Evolutionary conservation across 2,329 filamentous ascomycete genomes (phyloP).

Genomic region (Elsinoe ampelina): DNA sequence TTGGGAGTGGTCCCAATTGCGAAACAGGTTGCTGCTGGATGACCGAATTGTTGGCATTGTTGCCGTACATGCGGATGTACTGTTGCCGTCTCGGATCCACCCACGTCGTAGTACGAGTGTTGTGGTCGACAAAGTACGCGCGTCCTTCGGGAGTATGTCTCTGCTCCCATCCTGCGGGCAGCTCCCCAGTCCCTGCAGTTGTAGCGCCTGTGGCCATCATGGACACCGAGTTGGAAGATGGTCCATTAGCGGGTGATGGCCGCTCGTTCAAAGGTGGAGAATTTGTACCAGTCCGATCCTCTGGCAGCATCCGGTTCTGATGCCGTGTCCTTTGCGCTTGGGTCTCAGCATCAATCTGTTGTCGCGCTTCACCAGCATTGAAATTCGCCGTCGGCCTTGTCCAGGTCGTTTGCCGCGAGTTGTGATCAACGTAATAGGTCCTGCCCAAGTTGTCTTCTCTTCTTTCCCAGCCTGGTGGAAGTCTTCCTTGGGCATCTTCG

Average conservation of each 20-base stretch:
- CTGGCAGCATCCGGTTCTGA: conserved; percentile 89
- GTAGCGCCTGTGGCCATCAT: conserved; percentile 96
- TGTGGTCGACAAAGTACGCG: conserved; percentile 96
- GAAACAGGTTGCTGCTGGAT: conserved; percentile 98
- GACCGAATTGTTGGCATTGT: conserved; percentile 69
- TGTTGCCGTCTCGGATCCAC: conserved; percentile 94
- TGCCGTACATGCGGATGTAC: conserved; percentile 96
- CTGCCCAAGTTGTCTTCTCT: conserved; percentile 89
- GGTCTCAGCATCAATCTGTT: conserved; percentile 78
- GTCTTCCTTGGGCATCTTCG: conserved; percentile 85
- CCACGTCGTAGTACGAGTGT: conserved; percentile 96
- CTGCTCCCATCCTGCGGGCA: conserved; percentile 94
- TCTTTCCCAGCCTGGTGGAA: conserved; percentile 91
- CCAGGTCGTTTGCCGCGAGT: conserved; percentile 94
- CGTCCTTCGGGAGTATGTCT: conserved; percentile 89
- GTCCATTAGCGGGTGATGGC: conserved; percentile 25
- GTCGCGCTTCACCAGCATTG: conserved; percentile 66
- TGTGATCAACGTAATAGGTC: conserved; percentile 98
- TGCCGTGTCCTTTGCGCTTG: conserved; percentile 88
- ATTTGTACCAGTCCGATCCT: conserved; percentile 87
- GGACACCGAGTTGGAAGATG: conserved; percentile 52
- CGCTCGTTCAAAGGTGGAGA: conserved; percentile 60
- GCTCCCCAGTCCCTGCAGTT: conserved; percentile 85
- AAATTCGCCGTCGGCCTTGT: conserved; percentile 74
- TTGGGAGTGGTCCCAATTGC: conserved; percentile 86